Evolutionary conservation across 768 basidiomycete genomes (phyloP), one percentile per base, ranked within the genome.

Genomic region (Kwoniella sp.): DNA sequence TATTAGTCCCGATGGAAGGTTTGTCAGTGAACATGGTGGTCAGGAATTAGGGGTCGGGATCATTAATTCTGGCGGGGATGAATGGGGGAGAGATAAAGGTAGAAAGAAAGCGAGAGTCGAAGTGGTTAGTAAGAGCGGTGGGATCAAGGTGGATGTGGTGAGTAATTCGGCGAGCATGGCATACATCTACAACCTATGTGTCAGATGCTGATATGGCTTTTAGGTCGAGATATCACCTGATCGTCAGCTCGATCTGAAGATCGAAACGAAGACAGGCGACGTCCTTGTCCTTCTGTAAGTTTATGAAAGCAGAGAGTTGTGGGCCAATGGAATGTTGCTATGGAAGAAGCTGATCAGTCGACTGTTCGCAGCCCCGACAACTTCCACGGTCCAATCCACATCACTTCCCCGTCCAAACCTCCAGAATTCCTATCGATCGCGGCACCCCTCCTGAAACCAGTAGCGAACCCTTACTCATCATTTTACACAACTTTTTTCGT

Each of bases 31-130:
- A 37, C 56, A 68, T 46, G 75, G 75, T 7, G 75, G 67, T 17
- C 60, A 74, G 8, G 75, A 77, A 25, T 44, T 77, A 48, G 68
- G 68, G 2, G n/a, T 77, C n/a, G 75, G 67, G 0, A 64, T 77
- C 1, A 57, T 77, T n/a, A 72, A 76, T 65, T 57, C 64, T 30
- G 68, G 69, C 6, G 55, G 53, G 19, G 58, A 69, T 47, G 65
- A 55, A 2, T 72, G 69, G 72, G 75, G 63, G 4, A 63, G 59
- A 49, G 71, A 74, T 13, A 70, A 68, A 44, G 71, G 72, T 1
- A 67, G 75, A 58, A 72, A 68, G 52, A 70, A 60, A 36, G 75
- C 73, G 0, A 70, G 72, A 40, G 69, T 77, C 6, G 72, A 77
- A 49, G 71, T 71, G 13, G 55, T 33, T 9, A 70, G 56, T 40